A percentile compares a stretch with the other conserved stretches of the same genome.
phyloP scores from a whole-genome alignment of 345 rosid genomes.

The Eucalyptus camaldulensis region DNA sequence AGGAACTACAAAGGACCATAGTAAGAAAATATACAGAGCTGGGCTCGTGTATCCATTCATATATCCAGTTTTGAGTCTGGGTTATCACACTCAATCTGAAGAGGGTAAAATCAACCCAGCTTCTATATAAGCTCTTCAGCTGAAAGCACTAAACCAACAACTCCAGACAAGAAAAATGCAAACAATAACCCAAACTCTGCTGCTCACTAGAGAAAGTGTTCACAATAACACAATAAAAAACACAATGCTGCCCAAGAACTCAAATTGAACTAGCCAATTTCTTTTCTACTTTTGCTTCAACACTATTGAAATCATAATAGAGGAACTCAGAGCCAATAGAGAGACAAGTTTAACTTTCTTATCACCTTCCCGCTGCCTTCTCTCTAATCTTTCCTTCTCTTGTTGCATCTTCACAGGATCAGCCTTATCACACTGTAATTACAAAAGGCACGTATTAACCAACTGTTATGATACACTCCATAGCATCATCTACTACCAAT shows the following conservation, averaged over 20 bases:
- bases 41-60: not conserved
- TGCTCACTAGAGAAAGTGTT: not conserved
- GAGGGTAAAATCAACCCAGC: not conserved
- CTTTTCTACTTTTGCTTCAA: not conserved
- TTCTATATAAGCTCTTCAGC: not conserved
- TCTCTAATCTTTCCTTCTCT: conserved; percentile 63
- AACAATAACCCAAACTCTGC: not conserved
- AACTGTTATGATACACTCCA: not conserved
- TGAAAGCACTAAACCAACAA: not conserved
- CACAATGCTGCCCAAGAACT: not conserved
- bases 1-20: not conserved
- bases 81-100: not conserved
- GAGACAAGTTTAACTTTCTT: not conserved
- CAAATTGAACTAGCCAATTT: not conserved
- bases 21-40: not conserved
- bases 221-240: not conserved
- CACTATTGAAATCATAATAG: not conserved
- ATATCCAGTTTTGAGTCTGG: not conserved
- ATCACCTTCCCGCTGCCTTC: conserved; percentile 66
- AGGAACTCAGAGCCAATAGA: not conserved
- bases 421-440: conserved; percentile 46
- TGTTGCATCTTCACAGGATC: conserved; percentile 41
- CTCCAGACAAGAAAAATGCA: not conserved
- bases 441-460: not conserved
- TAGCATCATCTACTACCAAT: not conserved